Evolutionary conservation across 2,329 filamentous ascomycete genomes (phyloP).

Genomic region (Trichophyton benhamiae): DNA sequence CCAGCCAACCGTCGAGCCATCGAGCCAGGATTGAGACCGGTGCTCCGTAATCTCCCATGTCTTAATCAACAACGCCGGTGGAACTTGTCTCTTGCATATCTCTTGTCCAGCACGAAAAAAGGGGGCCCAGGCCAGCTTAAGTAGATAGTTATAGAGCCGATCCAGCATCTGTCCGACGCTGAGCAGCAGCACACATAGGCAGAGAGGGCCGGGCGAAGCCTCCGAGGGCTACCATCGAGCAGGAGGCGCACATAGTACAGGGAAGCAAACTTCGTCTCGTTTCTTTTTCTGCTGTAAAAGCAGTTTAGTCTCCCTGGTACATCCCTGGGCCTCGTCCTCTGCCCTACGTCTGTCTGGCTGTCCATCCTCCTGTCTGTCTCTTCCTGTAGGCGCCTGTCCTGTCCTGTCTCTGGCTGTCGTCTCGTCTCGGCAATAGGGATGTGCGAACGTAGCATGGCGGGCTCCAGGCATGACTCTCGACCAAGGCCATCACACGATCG

Average conservation of each 20-base stretch:
- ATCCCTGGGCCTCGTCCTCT: too few relatives aligned
- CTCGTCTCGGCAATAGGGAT: not conserved
- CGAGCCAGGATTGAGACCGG: too few relatives aligned
- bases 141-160: not conserved
- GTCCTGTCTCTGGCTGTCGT: not conserved
- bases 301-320: too few relatives aligned
- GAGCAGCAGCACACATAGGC: not conserved
- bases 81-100: too few relatives aligned
- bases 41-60: too few relatives aligned
- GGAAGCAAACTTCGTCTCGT: not conserved
- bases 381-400: not conserved
- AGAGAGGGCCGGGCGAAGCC: too few relatives aligned
- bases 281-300: not conserved
- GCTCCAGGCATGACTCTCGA: not conserved
- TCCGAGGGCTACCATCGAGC: not conserved
- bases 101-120: not conserved
- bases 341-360: not conserved
- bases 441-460: not conserved
- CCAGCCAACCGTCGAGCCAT: too few relatives aligned
- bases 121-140: not conserved
- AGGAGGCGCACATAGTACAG: not conserved
- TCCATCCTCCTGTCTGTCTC: not conserved
- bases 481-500: constrained; percentile 1
- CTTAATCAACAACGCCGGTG: too few relatives aligned
- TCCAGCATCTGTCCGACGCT: not conserved